phyloP scores from a whole-genome alignment of 495 filamentous ascomycete species.

The Chaetomium fimeti region DNA sequence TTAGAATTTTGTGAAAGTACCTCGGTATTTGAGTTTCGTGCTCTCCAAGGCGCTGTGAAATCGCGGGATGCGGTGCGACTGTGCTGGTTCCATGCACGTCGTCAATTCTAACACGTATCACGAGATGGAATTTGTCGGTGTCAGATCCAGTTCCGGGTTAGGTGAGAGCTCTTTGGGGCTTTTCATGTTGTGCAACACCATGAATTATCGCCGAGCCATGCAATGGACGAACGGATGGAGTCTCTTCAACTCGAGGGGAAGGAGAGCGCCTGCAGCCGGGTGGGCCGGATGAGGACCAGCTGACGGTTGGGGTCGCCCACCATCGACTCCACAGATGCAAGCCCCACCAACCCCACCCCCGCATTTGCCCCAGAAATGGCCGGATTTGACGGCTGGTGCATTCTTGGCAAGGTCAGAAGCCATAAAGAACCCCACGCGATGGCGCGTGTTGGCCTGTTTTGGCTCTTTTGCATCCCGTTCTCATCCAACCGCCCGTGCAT shows the following conservation, averaged over 20 bases:
- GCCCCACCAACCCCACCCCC: constrained; percentile 10
- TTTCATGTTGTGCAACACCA: not conserved
- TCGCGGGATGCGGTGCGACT: too few relatives aligned
- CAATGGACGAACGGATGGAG: not conserved
- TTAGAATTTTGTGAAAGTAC: too few relatives aligned
- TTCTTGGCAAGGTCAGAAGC: constrained; percentile 9
- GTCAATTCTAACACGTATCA: too few relatives aligned
- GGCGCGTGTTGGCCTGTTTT: not conserved
- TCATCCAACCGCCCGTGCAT: constrained; percentile 3
- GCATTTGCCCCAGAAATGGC: constrained; percentile 8
- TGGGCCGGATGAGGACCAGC: not conserved
- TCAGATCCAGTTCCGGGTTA: too few relatives aligned
- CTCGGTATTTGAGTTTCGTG: too few relatives aligned
- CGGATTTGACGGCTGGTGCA: not conserved
- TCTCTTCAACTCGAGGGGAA: too few relatives aligned
- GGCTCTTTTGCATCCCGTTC: not conserved
- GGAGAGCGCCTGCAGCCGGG: not conserved
- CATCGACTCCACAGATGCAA: not conserved
- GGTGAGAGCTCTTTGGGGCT: too few relatives aligned
- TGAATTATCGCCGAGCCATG: not conserved
- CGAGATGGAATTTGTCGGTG: too few relatives aligned
- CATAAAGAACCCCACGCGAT: constrained; percentile 4
- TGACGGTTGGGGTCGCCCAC: not conserved
- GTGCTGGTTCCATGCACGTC: too few relatives aligned
- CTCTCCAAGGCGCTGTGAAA: too few relatives aligned